Conservation (phyloP, 495 filamentous ascomycete genomes). For the Podospora didyma region DNA sequence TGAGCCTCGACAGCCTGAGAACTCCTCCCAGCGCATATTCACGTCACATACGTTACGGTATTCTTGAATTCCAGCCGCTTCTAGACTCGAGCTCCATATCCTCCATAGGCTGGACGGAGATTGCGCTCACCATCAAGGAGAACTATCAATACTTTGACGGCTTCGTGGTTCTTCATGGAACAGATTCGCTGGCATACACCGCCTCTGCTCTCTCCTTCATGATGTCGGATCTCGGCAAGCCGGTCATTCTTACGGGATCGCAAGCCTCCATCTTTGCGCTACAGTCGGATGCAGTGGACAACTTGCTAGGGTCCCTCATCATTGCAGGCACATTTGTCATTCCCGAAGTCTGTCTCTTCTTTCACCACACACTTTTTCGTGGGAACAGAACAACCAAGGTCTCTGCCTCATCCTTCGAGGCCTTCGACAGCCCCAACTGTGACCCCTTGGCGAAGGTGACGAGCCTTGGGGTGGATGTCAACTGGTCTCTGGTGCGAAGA, state of each 20-base stretch:
- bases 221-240: conserved; percentile 87
- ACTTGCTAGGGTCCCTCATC: conserved; percentile 85
- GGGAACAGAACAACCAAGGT: conserved; percentile 90
- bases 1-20: conserved; percentile 55
- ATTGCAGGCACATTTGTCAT: conserved; percentile 96
- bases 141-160: conserved; percentile 93
- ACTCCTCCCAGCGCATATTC: conserved; percentile 81
- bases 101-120: conserved; percentile 83
- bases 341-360: conserved; percentile 93
- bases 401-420: conserved; percentile 79
- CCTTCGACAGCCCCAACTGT: conserved; percentile 83
- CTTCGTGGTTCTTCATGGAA: conserved; percentile 96
- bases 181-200: conserved; percentile 88
- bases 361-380: conserved; percentile 87
- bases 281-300: conserved; percentile 94
- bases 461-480: conserved; percentile 74
- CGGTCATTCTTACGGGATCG: conserved; percentile 85
- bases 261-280: conserved; percentile 91
- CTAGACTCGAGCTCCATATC: conserved; percentile 93
- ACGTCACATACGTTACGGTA: conserved; percentile 77
- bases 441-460: conserved; percentile 75
- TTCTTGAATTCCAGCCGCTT: conserved; percentile 80
- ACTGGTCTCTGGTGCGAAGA: conserved; percentile 76
- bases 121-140: conserved; percentile 61
- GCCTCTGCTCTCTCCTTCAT: conserved; percentile 92